Conservation (phyloP, 768 basidiomycete species). For the Fibroporia radiculosa region DNA sequence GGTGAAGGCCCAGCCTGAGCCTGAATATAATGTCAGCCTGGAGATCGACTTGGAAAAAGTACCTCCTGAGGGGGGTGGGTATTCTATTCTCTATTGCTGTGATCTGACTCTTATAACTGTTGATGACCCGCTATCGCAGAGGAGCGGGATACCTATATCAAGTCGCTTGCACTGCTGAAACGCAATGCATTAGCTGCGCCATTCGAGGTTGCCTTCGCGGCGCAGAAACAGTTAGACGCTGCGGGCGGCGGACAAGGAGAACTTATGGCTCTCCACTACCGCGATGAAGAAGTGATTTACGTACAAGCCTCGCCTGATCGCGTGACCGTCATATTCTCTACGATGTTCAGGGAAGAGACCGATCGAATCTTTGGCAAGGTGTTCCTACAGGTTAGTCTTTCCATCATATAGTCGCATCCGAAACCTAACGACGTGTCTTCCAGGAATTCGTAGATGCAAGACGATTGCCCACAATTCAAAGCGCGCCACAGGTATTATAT, state of each 20-base stretch:
- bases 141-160: constrained; percentile 70
- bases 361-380: constrained; percentile 96
- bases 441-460: constrained; percentile 99
- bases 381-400: constrained; percentile 77
- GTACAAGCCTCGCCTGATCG: constrained; percentile 90
- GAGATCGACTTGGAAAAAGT: constrained; percentile 82
- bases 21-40: constrained; percentile 85
- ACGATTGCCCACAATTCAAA: constrained; percentile 85
- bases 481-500: constrained; percentile 95
- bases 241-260: constrained; percentile 63
- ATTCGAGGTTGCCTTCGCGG: constrained; percentile 80
- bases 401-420: not conserved
- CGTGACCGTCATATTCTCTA: constrained; percentile 96
- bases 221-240: constrained; percentile 80
- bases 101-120: not conserved
- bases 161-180: constrained; percentile 79
- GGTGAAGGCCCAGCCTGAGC: constrained; percentile 61
- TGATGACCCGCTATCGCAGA: constrained; percentile 36
- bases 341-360: constrained; percentile 94
- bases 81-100: constrained; percentile 13
- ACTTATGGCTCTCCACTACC: constrained; percentile 89
- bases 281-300: constrained; percentile 96
- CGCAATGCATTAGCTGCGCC: constrained; percentile 93
- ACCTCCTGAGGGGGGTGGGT: constrained; percentile 72
- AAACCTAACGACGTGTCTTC: not conserved